Evolutionary conservation across 805 yeast species (phyloP), one percentile per base, ranked within the genome.

Genomic region (Starmerella bombi): DNA sequence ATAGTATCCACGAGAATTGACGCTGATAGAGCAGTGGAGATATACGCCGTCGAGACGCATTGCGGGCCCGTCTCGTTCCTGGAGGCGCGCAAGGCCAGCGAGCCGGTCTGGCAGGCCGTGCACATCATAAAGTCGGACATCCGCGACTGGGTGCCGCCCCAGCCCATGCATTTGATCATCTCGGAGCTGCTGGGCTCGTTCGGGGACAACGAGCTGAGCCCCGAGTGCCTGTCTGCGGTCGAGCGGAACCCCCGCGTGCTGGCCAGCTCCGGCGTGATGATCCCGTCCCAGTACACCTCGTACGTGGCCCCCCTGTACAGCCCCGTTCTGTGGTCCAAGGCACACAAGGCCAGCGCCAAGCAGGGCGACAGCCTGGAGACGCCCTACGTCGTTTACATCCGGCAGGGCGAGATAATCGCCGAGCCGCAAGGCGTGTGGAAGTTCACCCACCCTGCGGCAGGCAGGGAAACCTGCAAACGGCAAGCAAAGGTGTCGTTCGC

Each of bases 191-290:
- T 86, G 21, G 96, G 96, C 5, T 81, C 94, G 14, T 80, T 88
- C 61, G 96, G 94, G 3, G 88, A 93, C 57, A 88, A 86, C 58
- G 96, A 86, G 56, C 65, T 83, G 15, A 70, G 82, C 7, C 96
- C 97, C 0, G 97, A 86, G 56, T 77, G 91, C 43, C 57, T 83
- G 3, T 63, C 62, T 34, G 60, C 67, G 1, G 52, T 42, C 12
- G 47, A 44, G 28, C 66, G 15, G 69, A 70, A 37, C 31, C 37
- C 42, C 12, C 36, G 28, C 12, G 40, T 38, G 50, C 44, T 69
- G 50, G 67, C 72, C 58, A 53, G 53, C 5, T 37, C 41, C 3
- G 79, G 82, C 2, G 58, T 74, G 17, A 75, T 71, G 59, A 77
- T 80, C 28, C 88, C 88, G 10, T 61, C 66, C 38, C 62, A 67